Base-by-base conservation (phyloP, 345 rosid species). In the Erucastrum elatum region DNA sequence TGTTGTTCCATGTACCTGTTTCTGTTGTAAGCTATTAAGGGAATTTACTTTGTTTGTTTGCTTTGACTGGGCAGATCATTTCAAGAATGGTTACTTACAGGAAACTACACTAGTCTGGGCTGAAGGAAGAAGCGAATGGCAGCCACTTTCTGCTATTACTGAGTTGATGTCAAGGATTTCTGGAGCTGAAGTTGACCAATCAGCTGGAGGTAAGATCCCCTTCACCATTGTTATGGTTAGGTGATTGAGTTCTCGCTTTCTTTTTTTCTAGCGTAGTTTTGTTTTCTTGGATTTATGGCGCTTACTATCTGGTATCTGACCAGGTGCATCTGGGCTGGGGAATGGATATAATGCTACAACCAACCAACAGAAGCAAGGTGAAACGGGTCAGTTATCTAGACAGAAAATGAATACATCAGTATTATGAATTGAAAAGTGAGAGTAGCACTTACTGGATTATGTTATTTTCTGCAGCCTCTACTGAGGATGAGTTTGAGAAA, bases 51-150 rank as follows among this genome's bases (percentile, higher is more conserved):
- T n/a, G n/a, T 21, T 21, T 21, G 21, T 21, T 21, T 82, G 77
- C 83, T 84, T 83, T 81, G 71, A 82, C 79, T 89, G 87, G 83
- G 81, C 96, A 95, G 97, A 89, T 84, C 98, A 93, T 85, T 91
- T 89, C 84, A 75, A 75, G 68, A 87, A 87, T 17, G 98, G 99
- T 70, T 95, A 84, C 74, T 77, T 95, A 76, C 78, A 83, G 41
- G 93, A 84, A 85, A 87, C 71, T 76, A 90, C 96, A 6, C 86
- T 90, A 12, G 94, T 88, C 13, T 91, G 98, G 98, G 85, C 94
- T 44, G 90, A 93, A 65, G 98, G 97, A 80, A 83, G 93, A 83
- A 88, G 85, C 39, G 88, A 86, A 31, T 93, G 99, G 97, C 89
- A 91, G 78, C 94, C 95, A 12, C 69, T 96, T 35, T 88, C 96